Evolutionary conservation across 306 rosid genomes (phyloP).

Genomic region (Casuarina glauca): DNA sequence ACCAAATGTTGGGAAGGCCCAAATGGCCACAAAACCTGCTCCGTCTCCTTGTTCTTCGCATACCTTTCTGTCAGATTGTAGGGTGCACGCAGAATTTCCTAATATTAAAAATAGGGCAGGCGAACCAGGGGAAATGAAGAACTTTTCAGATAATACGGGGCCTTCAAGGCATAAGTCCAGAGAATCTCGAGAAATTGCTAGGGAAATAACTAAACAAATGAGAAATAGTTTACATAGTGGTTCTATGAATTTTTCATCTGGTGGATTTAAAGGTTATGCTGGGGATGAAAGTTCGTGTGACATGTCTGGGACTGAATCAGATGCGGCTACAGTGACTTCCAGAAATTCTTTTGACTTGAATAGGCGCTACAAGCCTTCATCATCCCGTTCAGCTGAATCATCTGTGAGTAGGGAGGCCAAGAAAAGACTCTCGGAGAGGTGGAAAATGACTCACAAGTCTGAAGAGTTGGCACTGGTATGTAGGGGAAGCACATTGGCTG

Average conservation of each 20-base stretch:
- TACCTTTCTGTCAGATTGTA: constrained; percentile 46
- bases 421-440: constrained; percentile 89
- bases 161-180: constrained; percentile 54
- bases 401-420: constrained; percentile 86
- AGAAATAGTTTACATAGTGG: constrained; percentile 45
- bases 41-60: constrained; percentile 65
- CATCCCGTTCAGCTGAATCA: constrained; percentile 59
- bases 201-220: constrained; percentile 77
- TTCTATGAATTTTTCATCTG: constrained; percentile 41
- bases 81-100: constrained; percentile 44
- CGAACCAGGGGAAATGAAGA: constrained; percentile 41
- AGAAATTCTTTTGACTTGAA: constrained; percentile 41
- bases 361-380: constrained; percentile 47
- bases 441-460: constrained; percentile 74
- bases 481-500: constrained; percentile 87
- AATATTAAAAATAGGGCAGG: constrained; percentile 42
- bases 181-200: constrained; percentile 80
- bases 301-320: constrained; percentile 68
- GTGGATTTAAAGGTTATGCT: constrained; percentile 56
- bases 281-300: constrained; percentile 67
- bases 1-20: constrained; percentile 77
- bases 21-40: constrained; percentile 39
- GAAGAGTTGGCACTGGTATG: constrained; percentile 44
- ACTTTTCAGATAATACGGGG: constrained; percentile 37
- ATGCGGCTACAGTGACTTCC: constrained; percentile 40